A percentile compares a stretch with the other conserved stretches of the same genome.
Conservation (phyloP, 306 rosid species). For the Prunus armeniaca region DNA sequence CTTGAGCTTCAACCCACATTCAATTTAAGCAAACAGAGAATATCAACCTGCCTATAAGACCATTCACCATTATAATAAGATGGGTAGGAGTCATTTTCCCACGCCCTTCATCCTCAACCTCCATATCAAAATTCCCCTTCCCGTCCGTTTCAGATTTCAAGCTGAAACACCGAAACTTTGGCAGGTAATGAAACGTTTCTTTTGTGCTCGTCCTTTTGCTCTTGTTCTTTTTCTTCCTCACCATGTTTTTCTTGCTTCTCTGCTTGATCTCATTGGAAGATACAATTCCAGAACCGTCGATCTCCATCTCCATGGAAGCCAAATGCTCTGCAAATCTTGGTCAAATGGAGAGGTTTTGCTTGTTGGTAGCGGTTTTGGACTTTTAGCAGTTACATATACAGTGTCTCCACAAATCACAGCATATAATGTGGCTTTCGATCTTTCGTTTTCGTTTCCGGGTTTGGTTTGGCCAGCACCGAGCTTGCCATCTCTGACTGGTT, state of each 20-base stretch:
- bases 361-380: background rate
- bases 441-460: background rate
- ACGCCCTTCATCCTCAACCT: conserved; percentile 40
- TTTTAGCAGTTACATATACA: too few relatives aligned
- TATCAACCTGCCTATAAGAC: conserved; percentile 72
- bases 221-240: conserved; percentile 21
- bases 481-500: background rate
- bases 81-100: conserved; percentile 50
- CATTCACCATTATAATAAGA: conserved; percentile 73
- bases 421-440: background rate
- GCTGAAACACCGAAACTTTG: conserved; percentile 59
- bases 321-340: background rate
- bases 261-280: conserved; percentile 9
- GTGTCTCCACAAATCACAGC: background rate
- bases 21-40: background rate
- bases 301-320: conserved; percentile 40
- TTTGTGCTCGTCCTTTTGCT: background rate
- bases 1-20: background rate
- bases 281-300: background rate
- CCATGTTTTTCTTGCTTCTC: background rate
- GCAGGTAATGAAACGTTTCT: conserved; percentile 15
- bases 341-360: background rate
- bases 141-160: conserved; percentile 35
- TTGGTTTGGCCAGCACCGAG: background rate
- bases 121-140: conserved; percentile 49